These are phyloP conservation scores for Colletotrichum spaethianum DNA, from an alignment of 2,329 filamentous ascomycete genomes.

Conservation along the genomic window DNA sequence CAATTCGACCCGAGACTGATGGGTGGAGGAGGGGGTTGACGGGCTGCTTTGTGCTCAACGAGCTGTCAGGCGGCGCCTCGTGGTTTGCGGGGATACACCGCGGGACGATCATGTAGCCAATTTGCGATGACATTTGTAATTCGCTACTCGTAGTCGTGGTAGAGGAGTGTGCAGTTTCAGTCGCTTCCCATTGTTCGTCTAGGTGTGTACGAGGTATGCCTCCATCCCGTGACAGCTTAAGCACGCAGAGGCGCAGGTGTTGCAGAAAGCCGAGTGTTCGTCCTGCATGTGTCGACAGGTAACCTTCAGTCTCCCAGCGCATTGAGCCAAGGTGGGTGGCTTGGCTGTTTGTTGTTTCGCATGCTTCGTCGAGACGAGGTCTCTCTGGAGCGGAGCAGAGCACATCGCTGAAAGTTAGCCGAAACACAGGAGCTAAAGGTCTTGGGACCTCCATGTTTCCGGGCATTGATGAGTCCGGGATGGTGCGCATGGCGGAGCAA, in stretches of 20 bases:
- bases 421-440: slow-evolving; percentile 22
- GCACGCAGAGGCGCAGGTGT: slow-evolving; percentile 4
- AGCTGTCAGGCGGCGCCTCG: slow-evolving; percentile 32
- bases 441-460: slow-evolving; percentile 35
- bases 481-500: slow-evolving; percentile 36
- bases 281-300: not conserved
- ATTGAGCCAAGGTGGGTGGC: slow-evolving; percentile 28
- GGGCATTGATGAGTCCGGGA: slow-evolving; percentile 39
- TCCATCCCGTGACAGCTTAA: slow-evolving; percentile 3
- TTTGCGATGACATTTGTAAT: slow-evolving; percentile 29
- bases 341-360: slow-evolving; percentile 28
- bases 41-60: slow-evolving; percentile 32
- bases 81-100: slow-evolving; percentile 37
- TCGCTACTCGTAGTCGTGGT: not conserved
- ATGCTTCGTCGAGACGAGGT: slow-evolving; percentile 21
- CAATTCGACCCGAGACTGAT: slow-evolving; percentile 4
- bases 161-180: not conserved
- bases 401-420: slow-evolving; percentile 3
- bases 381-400: slow-evolving; percentile 11
- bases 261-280: not conserved
- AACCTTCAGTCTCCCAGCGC: not conserved
- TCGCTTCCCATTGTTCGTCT: not conserved
- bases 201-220: not conserved
- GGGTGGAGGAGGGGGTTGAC: slow-evolving; percentile 15
- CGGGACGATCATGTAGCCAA: slow-evolving; percentile 33